These are phyloP conservation scores for Populus nigra DNA, from an alignment of 345 rosid genomes.

Conservation along the genomic window DNA sequence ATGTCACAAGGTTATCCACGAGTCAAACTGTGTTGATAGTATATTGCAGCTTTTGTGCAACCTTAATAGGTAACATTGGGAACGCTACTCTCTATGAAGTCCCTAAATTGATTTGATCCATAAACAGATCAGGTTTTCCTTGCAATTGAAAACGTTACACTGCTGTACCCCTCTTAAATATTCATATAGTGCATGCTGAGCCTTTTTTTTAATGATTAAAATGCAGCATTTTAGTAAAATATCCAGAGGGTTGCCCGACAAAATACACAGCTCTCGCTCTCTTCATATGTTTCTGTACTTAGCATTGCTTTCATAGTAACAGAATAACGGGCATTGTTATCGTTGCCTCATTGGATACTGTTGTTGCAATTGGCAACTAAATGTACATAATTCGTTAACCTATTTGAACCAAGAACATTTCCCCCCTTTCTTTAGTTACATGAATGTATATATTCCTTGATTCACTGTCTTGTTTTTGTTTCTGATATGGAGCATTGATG, in stretches of 20 bases:
- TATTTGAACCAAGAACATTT: not conserved
- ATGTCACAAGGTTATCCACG: not conserved
- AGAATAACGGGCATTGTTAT: not conserved
- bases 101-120: not conserved
- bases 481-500: slow-evolving; percentile 6
- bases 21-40: not conserved
- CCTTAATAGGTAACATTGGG: not conserved
- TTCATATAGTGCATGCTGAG: no score
- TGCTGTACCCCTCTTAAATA: no score
- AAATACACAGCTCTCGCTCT: not conserved
- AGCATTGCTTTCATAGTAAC: not conserved
- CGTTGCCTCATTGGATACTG: not conserved
- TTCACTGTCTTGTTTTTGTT: not conserved
- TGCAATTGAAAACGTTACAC: no score
- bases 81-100: not conserved
- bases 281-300: not conserved
- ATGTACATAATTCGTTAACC: not conserved
- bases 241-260: no score
- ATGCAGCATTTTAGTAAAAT: no score
- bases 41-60: not conserved
- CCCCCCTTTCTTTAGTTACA: not conserved
- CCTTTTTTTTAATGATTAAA: no score
- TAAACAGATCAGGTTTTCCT: not conserved
- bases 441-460: not conserved
- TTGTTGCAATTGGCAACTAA: not conserved